Percentiles rank a stretch among this genome's conserved stretches.
phyloP scores from a whole-genome alignment of 2,329 filamentous ascomycete genomes.

The Fusarium begoniae region DNA sequence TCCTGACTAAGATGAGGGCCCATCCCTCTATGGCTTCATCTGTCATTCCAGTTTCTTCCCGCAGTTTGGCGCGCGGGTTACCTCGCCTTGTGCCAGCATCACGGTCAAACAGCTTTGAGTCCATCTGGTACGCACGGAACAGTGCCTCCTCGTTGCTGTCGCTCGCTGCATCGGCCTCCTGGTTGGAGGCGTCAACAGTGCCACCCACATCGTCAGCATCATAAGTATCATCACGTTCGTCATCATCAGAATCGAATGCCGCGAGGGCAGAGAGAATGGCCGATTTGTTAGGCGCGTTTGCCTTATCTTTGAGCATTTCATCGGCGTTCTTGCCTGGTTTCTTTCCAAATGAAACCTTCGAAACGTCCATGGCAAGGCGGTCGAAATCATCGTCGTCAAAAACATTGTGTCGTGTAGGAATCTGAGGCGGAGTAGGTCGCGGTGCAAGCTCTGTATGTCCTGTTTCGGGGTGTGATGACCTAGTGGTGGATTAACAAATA shows the following conservation, averaged over 20 bases:
- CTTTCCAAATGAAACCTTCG: conserved; percentile 83
- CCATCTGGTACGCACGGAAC: conserved; percentile 75
- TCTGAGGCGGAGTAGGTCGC: conserved; percentile 64
- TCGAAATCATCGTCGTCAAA: conserved; percentile 86
- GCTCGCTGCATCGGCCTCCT: conserved; percentile 58
- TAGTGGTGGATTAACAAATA: conserved; percentile 35
- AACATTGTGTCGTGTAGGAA: conserved; percentile 73
- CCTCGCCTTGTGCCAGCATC: conserved; percentile 76
- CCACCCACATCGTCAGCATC: conserved; percentile 92
- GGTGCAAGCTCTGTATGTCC: conserved; percentile 59
- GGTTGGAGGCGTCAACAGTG: conserved; percentile 76
- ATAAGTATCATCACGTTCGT: conserved; percentile 97
- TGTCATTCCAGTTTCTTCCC: conserved; percentile 84
- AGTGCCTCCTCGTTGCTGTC: conserved; percentile 74
- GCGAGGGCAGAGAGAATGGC: conserved; percentile 89
- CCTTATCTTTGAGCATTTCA: conserved; percentile 72
- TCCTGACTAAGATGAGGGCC: conserved; percentile 83
- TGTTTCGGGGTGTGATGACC: conserved; percentile 42
- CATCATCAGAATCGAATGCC: conserved; percentile 91
- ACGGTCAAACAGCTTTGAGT: conserved; percentile 73
- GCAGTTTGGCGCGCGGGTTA: conserved; percentile 69
- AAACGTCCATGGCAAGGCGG: conserved; percentile 70
- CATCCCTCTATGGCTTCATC: conserved; percentile 96
- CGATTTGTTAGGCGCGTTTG: conserved; percentile 76
- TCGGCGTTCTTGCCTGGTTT: conserved; percentile 73